A percentile compares a stretch with the other conserved stretches of the same genome.
phyloP scores from a whole-genome alignment of 805 yeast genomes.

The Yamadazyma sp. region DNA sequence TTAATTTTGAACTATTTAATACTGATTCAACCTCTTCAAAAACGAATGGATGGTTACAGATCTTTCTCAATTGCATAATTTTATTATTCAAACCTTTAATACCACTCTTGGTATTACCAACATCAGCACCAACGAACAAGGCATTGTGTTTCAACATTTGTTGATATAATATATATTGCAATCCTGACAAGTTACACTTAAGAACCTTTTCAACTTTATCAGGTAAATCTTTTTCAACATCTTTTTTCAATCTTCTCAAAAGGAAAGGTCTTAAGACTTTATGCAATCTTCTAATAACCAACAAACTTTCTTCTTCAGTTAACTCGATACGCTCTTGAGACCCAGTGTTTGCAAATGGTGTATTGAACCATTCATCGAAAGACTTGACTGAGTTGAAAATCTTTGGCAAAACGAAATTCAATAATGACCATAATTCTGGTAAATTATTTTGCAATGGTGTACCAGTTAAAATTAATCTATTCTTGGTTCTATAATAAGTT shows the following conservation, averaged over 20 bases:
- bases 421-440: conserved; percentile 83
- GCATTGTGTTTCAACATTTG: conserved; percentile 76
- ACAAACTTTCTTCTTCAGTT: conserved; percentile 81
- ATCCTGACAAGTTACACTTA: conserved; percentile 72
- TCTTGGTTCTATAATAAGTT: conserved; percentile 68
- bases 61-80: conserved; percentile 81
- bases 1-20: conserved; percentile 58
- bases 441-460: conserved; percentile 83
- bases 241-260: conserved; percentile 78
- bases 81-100: conserved; percentile 77
- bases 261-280: conserved; percentile 83
- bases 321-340: conserved; percentile 75
- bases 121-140: conserved; percentile 61
- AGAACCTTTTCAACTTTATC: conserved; percentile 80
- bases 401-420: conserved; percentile 79
- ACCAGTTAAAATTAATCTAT: conserved; percentile 81
- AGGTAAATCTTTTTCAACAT: conserved; percentile 83
- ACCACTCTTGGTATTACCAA: conserved; percentile 60
- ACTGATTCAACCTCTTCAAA: conserved; percentile 77
- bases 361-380: conserved; percentile 87
- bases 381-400: conserved; percentile 83
- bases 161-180: conserved; percentile 67
- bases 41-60: conserved; percentile 85
- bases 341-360: conserved; percentile 85
- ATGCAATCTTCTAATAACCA: conserved; percentile 81